phyloP scores from a whole-genome alignment of 108 stramenopile species.

The Conticribra weissflogii region DNA sequence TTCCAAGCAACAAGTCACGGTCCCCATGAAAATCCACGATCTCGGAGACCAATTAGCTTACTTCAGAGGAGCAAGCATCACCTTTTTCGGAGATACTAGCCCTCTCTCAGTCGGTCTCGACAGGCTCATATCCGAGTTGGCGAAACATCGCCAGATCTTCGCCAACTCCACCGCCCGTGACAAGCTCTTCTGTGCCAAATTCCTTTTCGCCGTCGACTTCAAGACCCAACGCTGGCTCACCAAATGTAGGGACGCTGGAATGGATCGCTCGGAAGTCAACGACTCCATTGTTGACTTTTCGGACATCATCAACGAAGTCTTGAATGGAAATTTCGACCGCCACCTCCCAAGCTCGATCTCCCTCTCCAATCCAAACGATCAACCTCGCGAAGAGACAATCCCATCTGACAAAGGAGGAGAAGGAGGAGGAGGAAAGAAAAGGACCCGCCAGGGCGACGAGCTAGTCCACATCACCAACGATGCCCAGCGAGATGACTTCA shows the following conservation, averaged over 20 bases:
- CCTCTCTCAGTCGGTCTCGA: not conserved
- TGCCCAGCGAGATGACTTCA: too few relatives aligned
- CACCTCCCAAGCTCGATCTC: too few relatives aligned
- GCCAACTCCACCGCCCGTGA: not conserved
- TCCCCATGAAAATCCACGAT: not conserved
- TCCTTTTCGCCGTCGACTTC: constrained; percentile 5
- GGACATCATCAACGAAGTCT: too few relatives aligned
- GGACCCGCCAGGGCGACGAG: too few relatives aligned
- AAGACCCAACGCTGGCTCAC: constrained; percentile 3
- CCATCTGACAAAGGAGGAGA: too few relatives aligned
- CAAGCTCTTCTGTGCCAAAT: not conserved
- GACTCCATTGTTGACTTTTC: constrained; percentile 3
- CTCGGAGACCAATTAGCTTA: not conserved
- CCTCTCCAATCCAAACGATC: too few relatives aligned
- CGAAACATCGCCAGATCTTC: not conserved
- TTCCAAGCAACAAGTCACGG: not conserved
- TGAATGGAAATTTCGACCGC: not conserved
- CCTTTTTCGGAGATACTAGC: not conserved
- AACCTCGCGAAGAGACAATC: too few relatives aligned
- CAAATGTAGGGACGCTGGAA: not conserved
- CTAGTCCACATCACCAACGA: too few relatives aligned
- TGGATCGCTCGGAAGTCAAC: not conserved
- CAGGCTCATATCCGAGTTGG: not conserved
- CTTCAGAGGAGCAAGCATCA: not conserved
- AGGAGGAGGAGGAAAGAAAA: too few relatives aligned